Percentiles rank a stretch among this genome's conserved stretches.
phyloP scores from a whole-genome alignment of 805 yeast genomes.

The Pichia eremophila region DNA sequence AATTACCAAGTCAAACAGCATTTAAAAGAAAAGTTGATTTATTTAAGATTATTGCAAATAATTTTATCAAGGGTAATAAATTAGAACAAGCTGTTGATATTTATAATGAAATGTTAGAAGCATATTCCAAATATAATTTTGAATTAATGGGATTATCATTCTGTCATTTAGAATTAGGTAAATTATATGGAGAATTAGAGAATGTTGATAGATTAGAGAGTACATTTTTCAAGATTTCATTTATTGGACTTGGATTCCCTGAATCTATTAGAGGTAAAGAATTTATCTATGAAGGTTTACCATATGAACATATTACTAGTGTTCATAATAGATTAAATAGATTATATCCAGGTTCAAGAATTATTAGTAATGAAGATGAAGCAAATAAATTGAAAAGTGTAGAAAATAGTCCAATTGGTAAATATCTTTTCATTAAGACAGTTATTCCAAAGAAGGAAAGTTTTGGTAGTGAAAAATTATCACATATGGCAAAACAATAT shows the following conservation, averaged over 20 bases:
- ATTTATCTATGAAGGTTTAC: conserved; percentile 76
- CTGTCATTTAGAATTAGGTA: conserved; percentile 59
- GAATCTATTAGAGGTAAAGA: conserved; percentile 62
- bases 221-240: conserved; percentile 69
- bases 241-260: conserved; percentile 82
- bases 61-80: conserved; percentile 61
- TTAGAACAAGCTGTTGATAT: conserved; percentile 73
- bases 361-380: conserved; percentile 47
- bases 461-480: conserved; percentile 29
- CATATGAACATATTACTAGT: conserved; percentile 80
- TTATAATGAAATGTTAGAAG: conserved; percentile 66
- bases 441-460: conserved; percentile 58
- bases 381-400: conserved; percentile 40
- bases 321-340: conserved; percentile 68
- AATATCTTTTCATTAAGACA: conserved; percentile 59
- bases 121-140: conserved; percentile 63
- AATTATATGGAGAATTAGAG: conserved; percentile 58
- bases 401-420: conserved; percentile 47
- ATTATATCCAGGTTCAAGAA: conserved; percentile 73
- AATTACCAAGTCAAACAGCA: conserved; percentile 69
- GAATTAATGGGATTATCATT: conserved; percentile 68
- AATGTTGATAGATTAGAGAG: conserved; percentile 65
- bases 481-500: conserved; percentile 61
- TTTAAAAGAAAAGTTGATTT: conserved; percentile 74
- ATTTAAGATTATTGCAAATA: conserved; percentile 58